phyloP scores from a whole-genome alignment of 2,329 filamentous ascomycete genomes.

The Gnomoniopsis smithogilvyi region DNA sequence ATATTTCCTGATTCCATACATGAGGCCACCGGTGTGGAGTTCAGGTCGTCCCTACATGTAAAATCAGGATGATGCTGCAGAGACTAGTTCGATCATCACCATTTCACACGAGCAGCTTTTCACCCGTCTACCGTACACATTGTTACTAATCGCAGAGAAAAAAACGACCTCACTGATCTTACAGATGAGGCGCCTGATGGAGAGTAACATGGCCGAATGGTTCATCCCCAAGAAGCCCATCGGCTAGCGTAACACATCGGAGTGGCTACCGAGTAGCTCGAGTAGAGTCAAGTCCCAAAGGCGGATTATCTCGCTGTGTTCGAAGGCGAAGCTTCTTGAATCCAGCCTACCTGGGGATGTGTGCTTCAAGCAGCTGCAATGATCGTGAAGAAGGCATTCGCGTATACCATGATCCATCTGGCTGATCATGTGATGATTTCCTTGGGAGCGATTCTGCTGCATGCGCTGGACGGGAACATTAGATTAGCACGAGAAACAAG shows the following conservation, averaged over 20 bases:
- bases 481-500: too few species aligned
- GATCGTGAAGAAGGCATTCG: not conserved
- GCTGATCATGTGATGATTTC: not conserved
- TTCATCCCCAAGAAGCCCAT: constrained; percentile 21
- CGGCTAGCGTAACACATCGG: not conserved
- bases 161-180: not conserved
- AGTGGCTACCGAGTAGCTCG: not conserved
- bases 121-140: constrained; percentile 2
- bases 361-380: constrained; percentile 6
- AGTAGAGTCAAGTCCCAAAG: too few species aligned
- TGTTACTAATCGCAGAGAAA: constrained; percentile 8
- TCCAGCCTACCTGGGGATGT: too few species aligned
- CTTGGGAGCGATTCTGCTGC: not conserved
- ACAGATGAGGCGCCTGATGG: constrained; percentile 16
- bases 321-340: too few species aligned
- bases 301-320: too few species aligned
- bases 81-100: too few species aligned
- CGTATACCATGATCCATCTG: constrained; percentile 3
- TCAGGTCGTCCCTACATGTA: too few species aligned
- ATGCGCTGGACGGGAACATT: not conserved
- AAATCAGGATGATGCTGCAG: too few species aligned
- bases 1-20: not conserved
- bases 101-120: too few species aligned
- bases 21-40: too few species aligned
- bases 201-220: constrained; percentile 19